Evolutionary conservation across 139 green algal genomes (phyloP), one percentile per base, ranked within the genome.

Genomic region (Mesotaenium endlicherianum): DNA sequence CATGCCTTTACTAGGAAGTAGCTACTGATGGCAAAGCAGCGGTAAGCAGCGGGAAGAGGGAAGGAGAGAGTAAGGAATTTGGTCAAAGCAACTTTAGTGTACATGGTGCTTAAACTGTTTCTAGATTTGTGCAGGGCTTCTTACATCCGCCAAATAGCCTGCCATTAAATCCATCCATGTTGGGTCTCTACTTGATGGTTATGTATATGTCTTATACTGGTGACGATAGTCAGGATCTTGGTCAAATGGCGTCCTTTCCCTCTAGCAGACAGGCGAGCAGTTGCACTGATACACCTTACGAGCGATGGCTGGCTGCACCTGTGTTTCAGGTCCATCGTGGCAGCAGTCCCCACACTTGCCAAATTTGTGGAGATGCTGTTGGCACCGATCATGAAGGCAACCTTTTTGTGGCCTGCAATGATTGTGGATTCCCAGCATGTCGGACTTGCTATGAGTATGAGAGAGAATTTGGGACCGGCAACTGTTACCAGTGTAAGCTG

Each of bases 391-490:
- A 40, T 16, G 58, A 82, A 20, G 75, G 75, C 8, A 38, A 47
- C 36, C 57, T 82, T 14, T 83, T 83, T 75, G 41, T 83, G 64
- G 41, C 76, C 2, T 83, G 76, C 64, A 77, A 77, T 36, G 76
- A 83, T 38, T 83, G 76, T 31, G 60, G 17, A 5, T 84, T 53
- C 34, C 77, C 77, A 17, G 57, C 79, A 1, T 84, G 77, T 42
- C 77, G 77, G 6, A 31, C 55, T 5, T 84, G 77, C 64, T 84
- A 84, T 36, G 77, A 84, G 57, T 84, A 84, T 31, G 44, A 69
- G 42, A 40, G 77, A 16, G 42, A 84, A 58, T 26, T 79, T 31
- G 77, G 44, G 5, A 16, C 16, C n/a, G 20, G 39, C 4, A 38
- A n/a, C 0, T 84, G 77, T 36, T 58, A 58, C 16, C 43, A 84